Evolutionary conservation across 2,329 filamentous ascomycete species (phyloP).

Genomic region (Ophioceras dolichostomum): DNA sequence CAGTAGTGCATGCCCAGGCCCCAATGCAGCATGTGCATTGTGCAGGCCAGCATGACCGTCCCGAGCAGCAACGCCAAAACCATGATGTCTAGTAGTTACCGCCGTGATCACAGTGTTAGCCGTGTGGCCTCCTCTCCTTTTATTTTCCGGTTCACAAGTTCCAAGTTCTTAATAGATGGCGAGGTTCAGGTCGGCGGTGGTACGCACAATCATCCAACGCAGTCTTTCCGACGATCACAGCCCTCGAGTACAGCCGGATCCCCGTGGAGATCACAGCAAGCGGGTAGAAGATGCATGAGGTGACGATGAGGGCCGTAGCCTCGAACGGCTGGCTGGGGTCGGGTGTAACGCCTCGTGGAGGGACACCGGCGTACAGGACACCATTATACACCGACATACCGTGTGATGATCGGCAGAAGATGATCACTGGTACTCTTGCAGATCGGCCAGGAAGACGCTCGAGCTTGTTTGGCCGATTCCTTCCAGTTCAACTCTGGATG

Average conservation of each 20-base stretch:
- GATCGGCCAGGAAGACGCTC: too few species aligned
- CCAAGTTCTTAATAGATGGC: too few species aligned
- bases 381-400: neutral
- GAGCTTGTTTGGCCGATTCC: too few species aligned
- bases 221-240: neutral
- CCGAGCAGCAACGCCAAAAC: neutral
- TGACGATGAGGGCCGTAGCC: neutral
- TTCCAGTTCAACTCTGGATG: too few species aligned
- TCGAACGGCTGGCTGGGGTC: neutral
- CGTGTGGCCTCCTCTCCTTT: neutral
- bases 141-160: too few species aligned
- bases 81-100: neutral
- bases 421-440: too few species aligned
- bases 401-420: neutral
- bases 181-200: neutral
- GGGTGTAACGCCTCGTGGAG: neutral
- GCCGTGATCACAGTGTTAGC: neutral
- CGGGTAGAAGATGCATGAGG: neutral
- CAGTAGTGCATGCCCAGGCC: slow-evolving; percentile 31
- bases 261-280: neutral
- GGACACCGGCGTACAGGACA: neutral
- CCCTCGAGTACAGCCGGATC: neutral
- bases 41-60: neutral
- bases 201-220: neutral
- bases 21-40: slow-evolving; percentile 1